Evolutionary conservation across 495 filamentous ascomycete species (phyloP).

Genomic region (Patellaria atrata): DNA sequence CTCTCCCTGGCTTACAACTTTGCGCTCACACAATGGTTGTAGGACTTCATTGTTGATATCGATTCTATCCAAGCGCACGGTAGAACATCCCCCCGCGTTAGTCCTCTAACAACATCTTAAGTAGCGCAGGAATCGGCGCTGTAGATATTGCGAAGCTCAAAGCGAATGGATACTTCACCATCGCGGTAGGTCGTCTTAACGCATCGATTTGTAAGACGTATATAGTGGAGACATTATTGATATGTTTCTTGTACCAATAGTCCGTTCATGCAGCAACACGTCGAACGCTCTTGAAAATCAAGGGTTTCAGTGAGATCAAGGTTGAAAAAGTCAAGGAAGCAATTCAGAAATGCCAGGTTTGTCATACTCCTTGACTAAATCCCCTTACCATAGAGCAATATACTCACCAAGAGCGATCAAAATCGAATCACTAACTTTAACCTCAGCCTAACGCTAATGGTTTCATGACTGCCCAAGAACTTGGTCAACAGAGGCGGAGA

Average conservation of each 20-base stretch:
- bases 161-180: slow-evolving; percentile 52
- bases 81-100: slow-evolving; percentile 19
- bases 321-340: slow-evolving; percentile 75
- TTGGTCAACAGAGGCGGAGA: slow-evolving; percentile 51
- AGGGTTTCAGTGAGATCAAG: slow-evolving; percentile 68
- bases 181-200: slow-evolving; percentile 38
- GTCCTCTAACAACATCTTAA: background rate
- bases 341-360: slow-evolving; percentile 53
- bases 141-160: slow-evolving; percentile 66
- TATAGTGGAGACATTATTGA: background rate
- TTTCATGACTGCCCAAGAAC: slow-evolving; percentile 66
- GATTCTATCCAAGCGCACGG: slow-evolving; percentile 62
- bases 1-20: slow-evolving; percentile 1
- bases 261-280: slow-evolving; percentile 52
- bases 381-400: background rate
- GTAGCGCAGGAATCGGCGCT: slow-evolving; percentile 46
- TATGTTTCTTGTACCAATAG: slow-evolving; percentile 25
- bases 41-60: slow-evolving; percentile 54
- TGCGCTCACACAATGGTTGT: too few species aligned
- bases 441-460: slow-evolving; percentile 22
- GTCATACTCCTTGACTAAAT: slow-evolving; percentile 6
- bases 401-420: background rate
- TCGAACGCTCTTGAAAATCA: slow-evolving; percentile 55
- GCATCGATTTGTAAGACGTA: too few species aligned
- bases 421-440: background rate